Evolutionary conservation across 2,329 filamentous ascomycete genomes (phyloP), one percentile per base, ranked within the genome.

Genomic region (Colletotrichum sp.): DNA sequence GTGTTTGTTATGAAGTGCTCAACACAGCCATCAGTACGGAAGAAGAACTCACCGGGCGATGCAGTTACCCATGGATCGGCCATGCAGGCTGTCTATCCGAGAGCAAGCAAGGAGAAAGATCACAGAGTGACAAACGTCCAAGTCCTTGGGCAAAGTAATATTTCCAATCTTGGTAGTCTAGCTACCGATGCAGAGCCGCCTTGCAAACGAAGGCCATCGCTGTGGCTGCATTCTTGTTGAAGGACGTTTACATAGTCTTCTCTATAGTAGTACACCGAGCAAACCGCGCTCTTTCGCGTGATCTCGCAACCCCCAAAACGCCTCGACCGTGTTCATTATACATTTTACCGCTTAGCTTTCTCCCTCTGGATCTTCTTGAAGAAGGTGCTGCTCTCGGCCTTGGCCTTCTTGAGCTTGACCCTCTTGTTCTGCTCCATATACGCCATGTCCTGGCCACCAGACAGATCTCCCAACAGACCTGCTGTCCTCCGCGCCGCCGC

Each of bases 401-500:
- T 93, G 80, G 93, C 84, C 78, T 89, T 88, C 86, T 92, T 93
- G 18, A 77, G 71, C 81, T 95, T 95, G 78, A 90, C 89, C 80
- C 90, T 92, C 87, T 93, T 94, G 84, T 95, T 95, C 85, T 95
- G 93, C 84, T 96, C 95, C 72, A 95, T 92, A 83, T 96, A 99
- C n/a, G 96, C 96, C 97, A 99, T 99, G 82, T 98, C 95, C 82
- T 98, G 95, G 1, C 96, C 97, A 73, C 97, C 97, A 71, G 95
- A 95, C 72, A 98, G 89, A 80, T 98, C 96, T 67, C 93, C 94
- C 71, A 99, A 89, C 15, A 93, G 95, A 28, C 96, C 96, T 1
- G 96, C 97, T 32, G 94, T 98, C 76, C 97, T 91, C 78, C 93
- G 92, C 2, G 93, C 94, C 4, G 88, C 91, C n/a, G 85, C 87